Conservation (phyloP, 371 early-diverging fungal genomes). For the Rhizomucor miehei region DNA sequence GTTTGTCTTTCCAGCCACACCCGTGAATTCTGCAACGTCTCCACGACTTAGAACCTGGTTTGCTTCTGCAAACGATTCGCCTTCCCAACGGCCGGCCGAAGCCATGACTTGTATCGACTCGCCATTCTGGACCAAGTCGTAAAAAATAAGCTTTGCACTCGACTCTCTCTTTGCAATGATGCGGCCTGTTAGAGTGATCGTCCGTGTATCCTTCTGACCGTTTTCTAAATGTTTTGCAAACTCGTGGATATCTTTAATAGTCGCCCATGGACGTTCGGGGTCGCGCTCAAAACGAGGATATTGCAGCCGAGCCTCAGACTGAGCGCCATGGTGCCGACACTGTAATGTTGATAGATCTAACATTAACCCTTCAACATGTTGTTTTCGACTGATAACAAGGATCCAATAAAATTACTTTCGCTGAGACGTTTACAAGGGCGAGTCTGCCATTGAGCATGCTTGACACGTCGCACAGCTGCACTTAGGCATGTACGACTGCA, state of each 20-base stretch:
- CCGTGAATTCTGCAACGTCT: constrained; percentile 72
- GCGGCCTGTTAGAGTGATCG: constrained; percentile 52
- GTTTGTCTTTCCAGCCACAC: constrained; percentile 77
- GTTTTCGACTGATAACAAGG: too few relatives aligned
- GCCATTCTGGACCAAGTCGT: constrained; percentile 66
- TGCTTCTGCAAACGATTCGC: constrained; percentile 40
- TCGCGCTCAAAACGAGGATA: constrained; percentile 35
- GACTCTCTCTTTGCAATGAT: constrained; percentile 67
- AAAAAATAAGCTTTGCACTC: constrained; percentile 72
- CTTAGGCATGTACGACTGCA: too few relatives aligned
- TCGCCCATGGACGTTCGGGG: constrained; percentile 25
- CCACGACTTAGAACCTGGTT: constrained; percentile 55
- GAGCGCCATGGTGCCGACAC: too few relatives aligned
- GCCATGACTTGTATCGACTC: constrained; percentile 66
- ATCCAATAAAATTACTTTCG: too few relatives aligned
- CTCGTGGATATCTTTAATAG: constrained; percentile 22
- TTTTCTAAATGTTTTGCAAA: constrained; percentile 15
- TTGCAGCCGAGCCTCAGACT: too few relatives aligned
- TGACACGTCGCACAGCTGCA: too few relatives aligned
- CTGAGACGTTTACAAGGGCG: too few relatives aligned
- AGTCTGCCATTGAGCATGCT: too few relatives aligned
- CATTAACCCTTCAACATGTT: too few relatives aligned
- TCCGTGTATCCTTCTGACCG: constrained; percentile 30
- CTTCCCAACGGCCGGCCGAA: constrained; percentile 47
- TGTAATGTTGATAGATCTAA: too few relatives aligned